phyloP scores from a whole-genome alignment of 768 basidiomycete genomes.

The Podaxis sp. region DNA sequence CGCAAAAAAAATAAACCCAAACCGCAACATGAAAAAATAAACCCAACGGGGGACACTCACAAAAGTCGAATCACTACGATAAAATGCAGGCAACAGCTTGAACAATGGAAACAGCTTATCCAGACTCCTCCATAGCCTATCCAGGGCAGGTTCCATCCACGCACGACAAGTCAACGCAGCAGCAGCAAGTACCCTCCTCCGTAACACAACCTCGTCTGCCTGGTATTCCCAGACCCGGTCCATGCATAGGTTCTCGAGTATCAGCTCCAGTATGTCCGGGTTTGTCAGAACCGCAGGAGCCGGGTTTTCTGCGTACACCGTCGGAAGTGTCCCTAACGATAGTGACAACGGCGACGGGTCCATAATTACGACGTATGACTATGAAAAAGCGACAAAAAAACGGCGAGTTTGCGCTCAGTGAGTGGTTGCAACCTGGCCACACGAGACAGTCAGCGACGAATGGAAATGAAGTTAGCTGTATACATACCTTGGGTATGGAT shows the following conservation, averaged over 20 bases:
- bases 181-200: slow-evolving; percentile 14
- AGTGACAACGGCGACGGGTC: too few species aligned
- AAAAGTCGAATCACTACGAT: slow-evolving; percentile 24
- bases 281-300: slow-evolving; percentile 18
- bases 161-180: slow-evolving; percentile 25
- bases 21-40: not conserved
- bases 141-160: slow-evolving; percentile 28
- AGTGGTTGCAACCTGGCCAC: too few species aligned
- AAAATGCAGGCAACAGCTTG: slow-evolving; percentile 26
- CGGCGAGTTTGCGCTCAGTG: too few species aligned
- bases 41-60: slow-evolving; percentile 16
- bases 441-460: too few species aligned
- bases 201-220: slow-evolving; percentile 11
- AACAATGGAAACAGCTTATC: slow-evolving; percentile 29
- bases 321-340: too few species aligned
- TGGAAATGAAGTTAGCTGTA: too few species aligned
- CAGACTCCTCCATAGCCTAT: slow-evolving; percentile 27
- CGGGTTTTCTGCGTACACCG: not conserved
- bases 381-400: too few species aligned
- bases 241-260: slow-evolving; percentile 22
- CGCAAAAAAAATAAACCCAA: not conserved
- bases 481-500: too few species aligned
- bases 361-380: too few species aligned
- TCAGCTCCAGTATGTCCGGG: slow-evolving; percentile 26
- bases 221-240: slow-evolving; percentile 17